phyloP scores from a whole-genome alignment of 2,329 filamentous ascomycete genomes.

The Aspergillus flavus region DNA sequence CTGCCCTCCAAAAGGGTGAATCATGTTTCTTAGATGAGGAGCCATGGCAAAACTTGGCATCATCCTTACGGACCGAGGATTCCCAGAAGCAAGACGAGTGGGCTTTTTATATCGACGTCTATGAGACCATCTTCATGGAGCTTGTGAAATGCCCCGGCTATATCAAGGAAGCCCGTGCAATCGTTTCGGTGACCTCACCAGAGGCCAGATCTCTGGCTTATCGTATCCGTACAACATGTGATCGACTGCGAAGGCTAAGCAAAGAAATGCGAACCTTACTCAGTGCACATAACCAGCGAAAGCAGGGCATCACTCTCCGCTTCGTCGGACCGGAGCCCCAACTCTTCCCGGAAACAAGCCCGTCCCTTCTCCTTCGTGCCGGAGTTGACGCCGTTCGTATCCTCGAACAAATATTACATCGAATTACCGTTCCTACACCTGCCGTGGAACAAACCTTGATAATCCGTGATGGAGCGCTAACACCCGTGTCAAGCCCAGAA shows the following conservation, averaged over 20 bases:
- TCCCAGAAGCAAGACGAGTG: slow-evolving; percentile 22
- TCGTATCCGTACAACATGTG: background rate
- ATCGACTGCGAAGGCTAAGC: background rate
- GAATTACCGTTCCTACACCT: background rate
- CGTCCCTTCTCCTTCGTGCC: background rate
- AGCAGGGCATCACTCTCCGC: background rate
- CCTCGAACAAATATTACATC: background rate
- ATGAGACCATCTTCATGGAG: slow-evolving; percentile 28
- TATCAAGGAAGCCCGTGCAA: background rate
- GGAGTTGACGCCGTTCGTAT: background rate
- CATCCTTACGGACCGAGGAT: slow-evolving; percentile 31
- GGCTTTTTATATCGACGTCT: slow-evolving; percentile 26
- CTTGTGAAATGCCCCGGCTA: slow-evolving; percentile 26
- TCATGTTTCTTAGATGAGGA: slow-evolving; percentile 36
- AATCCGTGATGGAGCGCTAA: background rate
- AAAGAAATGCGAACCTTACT: background rate
- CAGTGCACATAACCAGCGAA: background rate
- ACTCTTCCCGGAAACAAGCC: background rate
- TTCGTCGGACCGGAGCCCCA: background rate
- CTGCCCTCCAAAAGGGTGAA: slow-evolving; percentile 33
- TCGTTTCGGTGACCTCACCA: background rate
- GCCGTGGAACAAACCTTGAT: background rate
- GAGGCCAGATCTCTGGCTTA: background rate
- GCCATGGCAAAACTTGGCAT: slow-evolving; percentile 33
- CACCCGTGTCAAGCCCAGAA: background rate